Base-by-base conservation (phyloP, 768 basidiomycete genomes). In the Gloeostereum incarnatum region DNA sequence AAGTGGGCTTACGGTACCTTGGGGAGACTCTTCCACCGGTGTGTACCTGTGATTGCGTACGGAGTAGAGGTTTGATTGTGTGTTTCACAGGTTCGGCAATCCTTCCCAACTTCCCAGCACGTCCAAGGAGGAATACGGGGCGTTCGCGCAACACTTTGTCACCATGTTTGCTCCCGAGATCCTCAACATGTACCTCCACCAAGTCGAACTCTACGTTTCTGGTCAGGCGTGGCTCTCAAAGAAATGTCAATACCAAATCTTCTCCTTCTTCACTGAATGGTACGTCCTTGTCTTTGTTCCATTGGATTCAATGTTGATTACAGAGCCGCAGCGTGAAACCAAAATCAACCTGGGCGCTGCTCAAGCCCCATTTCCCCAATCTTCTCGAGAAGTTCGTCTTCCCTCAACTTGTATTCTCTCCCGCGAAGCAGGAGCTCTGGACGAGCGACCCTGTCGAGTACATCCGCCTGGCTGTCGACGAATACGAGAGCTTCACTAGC, bases 1-100 rank as follows among this genome's bases (percentile, higher is more conserved):
- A 94, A 94, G 54, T 93, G 90, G 91, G 86, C 90, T 1, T 91
- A 81, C 52, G 75, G 71, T n/a, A 77, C 76, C 25, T 64, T 94
- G 6, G 83, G 84, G 24, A 66, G 79, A 17, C 62, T 91, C 11
- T 91, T 91, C 69, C 81, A 83, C 50, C 70, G 82, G 73, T 80
- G 53, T 20, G 17, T 18, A 4, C 13, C 11, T n/a, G n/a, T n/a
- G n/a, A n/a, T n/a, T n/a, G n/a, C n/a, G n/a, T n/a, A n/a, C n/a
- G n/a, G n/a, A n/a, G n/a, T n/a, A n/a, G n/a, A n/a, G n/a, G n/a
- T n/a, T 9, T 6, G 7, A 20, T n/a, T 34, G 2, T 17, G 25
- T 16, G 33, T 26, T 22, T 13, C 17, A 14, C 41, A 82, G 84
- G 38, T 93, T 78, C 49, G 91, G 90, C 6, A 91, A 85, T 56